These are phyloP conservation scores for Candida glucosophila DNA, from an alignment of 1,139 yeast species.

Conservation along the genomic window DNA sequence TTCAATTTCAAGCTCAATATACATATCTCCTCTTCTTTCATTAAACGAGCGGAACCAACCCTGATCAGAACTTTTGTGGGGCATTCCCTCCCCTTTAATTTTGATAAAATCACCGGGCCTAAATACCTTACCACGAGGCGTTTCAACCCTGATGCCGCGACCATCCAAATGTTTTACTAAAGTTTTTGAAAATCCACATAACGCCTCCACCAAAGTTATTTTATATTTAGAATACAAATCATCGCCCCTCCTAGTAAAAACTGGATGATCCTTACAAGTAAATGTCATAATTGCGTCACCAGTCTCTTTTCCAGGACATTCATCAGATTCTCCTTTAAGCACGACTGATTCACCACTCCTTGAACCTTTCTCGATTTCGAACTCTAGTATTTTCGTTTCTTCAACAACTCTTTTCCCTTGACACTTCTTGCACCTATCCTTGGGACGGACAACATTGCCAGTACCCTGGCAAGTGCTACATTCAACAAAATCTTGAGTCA, in stretches of 20 bases:
- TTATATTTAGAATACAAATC: constrained; percentile 56
- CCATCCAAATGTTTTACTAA: constrained; percentile 77
- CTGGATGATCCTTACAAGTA: constrained; percentile 34
- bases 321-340: constrained; percentile 68
- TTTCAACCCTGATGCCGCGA: constrained; percentile 54
- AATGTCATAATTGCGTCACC: constrained; percentile 72
- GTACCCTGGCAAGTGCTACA: constrained; percentile 70
- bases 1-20: constrained; percentile 59
- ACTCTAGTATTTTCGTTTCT: constrained; percentile 69
- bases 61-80: constrained; percentile 31
- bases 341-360: constrained; percentile 52
- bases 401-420: constrained; percentile 53
- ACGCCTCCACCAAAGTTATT: constrained; percentile 69
- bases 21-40: constrained; percentile 59
- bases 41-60: constrained; percentile 14
- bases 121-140: constrained; percentile 70
- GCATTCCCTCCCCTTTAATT: constrained; percentile 82
- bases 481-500: constrained; percentile 50
- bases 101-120: constrained; percentile 69
- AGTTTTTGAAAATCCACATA: constrained; percentile 68
- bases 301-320: constrained; percentile 61
- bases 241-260: constrained; percentile 50
- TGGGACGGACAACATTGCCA: constrained; percentile 54
- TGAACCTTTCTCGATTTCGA: constrained; percentile 70
- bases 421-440: constrained; percentile 76